Percentiles rank a stretch among this genome's conserved stretches.
Conservation (phyloP, 176 grass and related monocot species). For the Ensete glaucum region DNA sequence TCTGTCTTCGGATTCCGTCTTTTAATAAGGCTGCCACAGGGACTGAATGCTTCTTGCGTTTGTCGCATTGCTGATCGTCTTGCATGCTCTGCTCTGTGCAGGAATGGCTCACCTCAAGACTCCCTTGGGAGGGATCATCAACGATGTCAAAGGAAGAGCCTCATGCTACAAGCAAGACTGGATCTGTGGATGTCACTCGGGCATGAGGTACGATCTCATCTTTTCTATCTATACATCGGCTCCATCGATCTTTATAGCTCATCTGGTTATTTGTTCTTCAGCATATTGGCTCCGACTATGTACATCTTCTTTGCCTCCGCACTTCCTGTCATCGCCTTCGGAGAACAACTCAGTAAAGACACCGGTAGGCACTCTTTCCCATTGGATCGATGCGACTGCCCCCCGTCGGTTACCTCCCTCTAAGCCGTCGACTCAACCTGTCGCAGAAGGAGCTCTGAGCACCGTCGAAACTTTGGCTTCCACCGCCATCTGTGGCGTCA, state of each 20-base stretch:
- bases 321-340: conserved; percentile 88
- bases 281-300: conserved; percentile 80
- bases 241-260: too few relatives aligned
- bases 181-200: conserved; percentile 36
- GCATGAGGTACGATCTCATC: conserved; percentile 32
- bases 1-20: too few relatives aligned
- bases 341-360: conserved; percentile 76
- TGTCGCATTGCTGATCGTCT: background rate
- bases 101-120: conserved; percentile 38
- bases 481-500: conserved; percentile 81
- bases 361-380: conserved; percentile 33
- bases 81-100: background rate
- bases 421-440: background rate
- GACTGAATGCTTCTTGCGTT: too few relatives aligned
- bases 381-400: background rate
- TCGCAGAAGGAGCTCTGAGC: conserved; percentile 57
- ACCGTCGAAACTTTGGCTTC: conserved; percentile 85
- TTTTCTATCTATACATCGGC: too few relatives aligned
- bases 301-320: conserved; percentile 94
- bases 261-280: conserved; percentile 7
- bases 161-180: conserved; percentile 77
- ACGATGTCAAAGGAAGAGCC: conserved; percentile 57
- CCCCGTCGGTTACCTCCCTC: too few relatives aligned
- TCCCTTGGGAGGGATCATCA: conserved; percentile 44
- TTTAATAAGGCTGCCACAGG: too few relatives aligned